Conservation (phyloP, 257 asterid genomes). For the Fraxinus excelsior region DNA sequence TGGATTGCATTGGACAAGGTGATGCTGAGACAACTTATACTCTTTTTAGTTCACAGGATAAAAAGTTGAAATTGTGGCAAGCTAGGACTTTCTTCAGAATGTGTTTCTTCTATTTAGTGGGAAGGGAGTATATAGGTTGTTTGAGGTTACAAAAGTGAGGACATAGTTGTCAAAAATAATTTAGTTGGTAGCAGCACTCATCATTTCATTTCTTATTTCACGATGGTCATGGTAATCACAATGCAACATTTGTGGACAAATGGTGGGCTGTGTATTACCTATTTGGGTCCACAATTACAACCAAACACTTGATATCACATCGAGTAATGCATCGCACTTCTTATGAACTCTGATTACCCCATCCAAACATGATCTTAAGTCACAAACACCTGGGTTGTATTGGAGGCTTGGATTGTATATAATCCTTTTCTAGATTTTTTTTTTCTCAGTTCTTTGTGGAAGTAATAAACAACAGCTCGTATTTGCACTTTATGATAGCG, state of each 20-base stretch:
- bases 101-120: neutral
- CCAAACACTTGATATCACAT: neutral
- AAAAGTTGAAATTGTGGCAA: too few species aligned
- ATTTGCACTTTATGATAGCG: neutral
- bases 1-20: neutral
- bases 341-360: neutral
- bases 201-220: neutral
- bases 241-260: neutral
- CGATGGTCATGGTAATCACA: neutral
- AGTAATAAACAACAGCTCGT: conserved; percentile 1
- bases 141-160: neutral
- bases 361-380: neutral
- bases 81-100: neutral
- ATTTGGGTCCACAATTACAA: neutral
- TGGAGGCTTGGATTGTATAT: conserved; percentile 17
- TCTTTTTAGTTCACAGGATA: neutral
- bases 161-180: neutral
- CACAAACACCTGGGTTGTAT: conserved; percentile 6
- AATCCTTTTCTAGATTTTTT: neutral
- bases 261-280: neutral
- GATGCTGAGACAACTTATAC: neutral
- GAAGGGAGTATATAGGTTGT: neutral
- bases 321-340: neutral
- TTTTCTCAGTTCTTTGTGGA: neutral
- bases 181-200: neutral